Evolutionary conservation across 176 grass and related monocot species (phyloP).

Genomic region (Eragrostis curvula): DNA sequence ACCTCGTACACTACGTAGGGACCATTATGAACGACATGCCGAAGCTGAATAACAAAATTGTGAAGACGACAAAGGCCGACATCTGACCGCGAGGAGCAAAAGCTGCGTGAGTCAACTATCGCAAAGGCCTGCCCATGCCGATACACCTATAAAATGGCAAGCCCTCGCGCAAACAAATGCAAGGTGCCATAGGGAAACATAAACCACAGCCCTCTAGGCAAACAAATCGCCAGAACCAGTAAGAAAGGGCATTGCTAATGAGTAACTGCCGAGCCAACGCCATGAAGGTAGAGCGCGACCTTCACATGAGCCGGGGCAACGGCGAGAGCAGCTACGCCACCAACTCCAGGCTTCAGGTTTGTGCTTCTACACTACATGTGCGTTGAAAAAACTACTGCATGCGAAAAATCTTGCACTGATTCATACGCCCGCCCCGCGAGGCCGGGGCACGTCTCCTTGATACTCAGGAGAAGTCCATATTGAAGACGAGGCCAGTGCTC

Average conservation of each 20-base stretch:
- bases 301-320: slow-evolving; percentile 50
- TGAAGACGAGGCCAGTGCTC: slow-evolving; percentile 43
- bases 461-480: slow-evolving; percentile 44
- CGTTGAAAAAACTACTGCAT: too few relatives aligned
- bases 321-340: slow-evolving; percentile 56
- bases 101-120: too few relatives aligned
- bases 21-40: too few relatives aligned
- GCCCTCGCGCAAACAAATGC: not conserved
- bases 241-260: not conserved
- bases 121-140: not conserved
- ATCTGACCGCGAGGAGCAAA: too few relatives aligned
- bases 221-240: not conserved
- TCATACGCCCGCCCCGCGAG: too few relatives aligned
- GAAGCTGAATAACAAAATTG: too few relatives aligned
- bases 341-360: slow-evolving; percentile 62
- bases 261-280: not conserved
- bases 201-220: not conserved
- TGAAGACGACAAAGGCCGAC: too few relatives aligned
- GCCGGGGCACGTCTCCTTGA: too few relatives aligned
- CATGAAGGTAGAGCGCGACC: slow-evolving; percentile 48
- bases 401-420: not conserved
- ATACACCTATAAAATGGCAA: not conserved
- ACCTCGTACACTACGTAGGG: too few relatives aligned
- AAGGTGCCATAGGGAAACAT: not conserved
- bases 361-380: not conserved